phyloP scores from a whole-genome alignment of 1,139 yeast genomes.

The Barnettozyma hawaiiensis region DNA sequence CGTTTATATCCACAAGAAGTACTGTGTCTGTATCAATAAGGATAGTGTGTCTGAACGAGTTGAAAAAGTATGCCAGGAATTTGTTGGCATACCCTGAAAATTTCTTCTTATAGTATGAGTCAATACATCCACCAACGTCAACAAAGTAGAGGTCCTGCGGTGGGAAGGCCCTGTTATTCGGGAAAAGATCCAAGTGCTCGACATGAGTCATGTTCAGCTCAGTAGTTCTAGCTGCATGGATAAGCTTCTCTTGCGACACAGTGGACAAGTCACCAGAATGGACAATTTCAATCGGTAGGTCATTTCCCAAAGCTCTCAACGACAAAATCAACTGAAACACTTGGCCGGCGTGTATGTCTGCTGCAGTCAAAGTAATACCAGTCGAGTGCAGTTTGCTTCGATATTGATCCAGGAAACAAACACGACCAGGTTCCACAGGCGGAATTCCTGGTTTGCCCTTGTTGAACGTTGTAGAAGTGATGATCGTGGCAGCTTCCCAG shows the following conservation, averaged over 20 bases:
- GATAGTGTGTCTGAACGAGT: conserved; percentile 43
- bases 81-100: conserved; percentile 43
- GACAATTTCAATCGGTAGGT: conserved; percentile 48
- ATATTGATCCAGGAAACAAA: conserved; percentile 28
- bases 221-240: conserved; percentile 26
- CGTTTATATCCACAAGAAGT: conserved; percentile 32
- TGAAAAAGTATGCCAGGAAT: conserved; percentile 42
- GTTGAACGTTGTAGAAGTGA: neutral
- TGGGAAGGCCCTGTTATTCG: conserved; percentile 28
- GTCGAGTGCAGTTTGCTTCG: conserved; percentile 38
- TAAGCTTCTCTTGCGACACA: conserved; percentile 25
- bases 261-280: conserved; percentile 38
- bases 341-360: conserved; percentile 35
- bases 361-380: conserved; percentile 41
- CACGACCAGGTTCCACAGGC: conserved; percentile 1
- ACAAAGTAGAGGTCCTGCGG: conserved; percentile 45
- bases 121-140: conserved; percentile 31
- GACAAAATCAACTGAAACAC: conserved; percentile 37
- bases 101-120: conserved; percentile 23
- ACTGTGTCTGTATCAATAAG: conserved; percentile 49
- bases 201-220: conserved; percentile 27
- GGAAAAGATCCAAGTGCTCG: conserved; percentile 24
- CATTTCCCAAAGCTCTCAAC: conserved; percentile 41
- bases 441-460: neutral
- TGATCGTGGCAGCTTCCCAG: neutral